These are phyloP conservation scores for Sabuloglossum arenarium DNA, from an alignment of 495 filamentous ascomycete genomes.

Conservation along the genomic window DNA sequence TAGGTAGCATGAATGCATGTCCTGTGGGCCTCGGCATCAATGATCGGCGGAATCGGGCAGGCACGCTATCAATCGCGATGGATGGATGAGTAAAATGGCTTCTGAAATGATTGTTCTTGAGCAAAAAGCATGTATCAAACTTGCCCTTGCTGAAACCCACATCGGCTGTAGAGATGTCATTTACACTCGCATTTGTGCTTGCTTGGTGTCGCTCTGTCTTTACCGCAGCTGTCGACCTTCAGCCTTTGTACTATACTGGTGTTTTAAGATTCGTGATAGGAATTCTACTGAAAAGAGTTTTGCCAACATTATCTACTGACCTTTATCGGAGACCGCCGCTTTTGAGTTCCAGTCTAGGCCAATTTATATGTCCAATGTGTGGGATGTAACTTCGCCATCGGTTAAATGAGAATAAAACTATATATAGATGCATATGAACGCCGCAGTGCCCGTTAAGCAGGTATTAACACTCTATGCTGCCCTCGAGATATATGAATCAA, in stretches of 20 bases:
- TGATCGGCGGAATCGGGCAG: background rate
- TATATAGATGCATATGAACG: background rate
- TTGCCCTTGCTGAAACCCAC: background rate
- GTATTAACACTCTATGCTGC: background rate
- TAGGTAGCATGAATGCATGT: background rate
- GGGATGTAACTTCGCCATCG: background rate
- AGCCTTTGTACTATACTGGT: background rate
- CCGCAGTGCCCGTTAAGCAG: background rate
- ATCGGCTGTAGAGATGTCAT: background rate
- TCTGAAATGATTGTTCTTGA: background rate
- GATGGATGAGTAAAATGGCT: slow-evolving; percentile 10
- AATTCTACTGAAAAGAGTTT: background rate
- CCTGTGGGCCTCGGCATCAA: background rate
- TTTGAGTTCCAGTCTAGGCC: background rate
- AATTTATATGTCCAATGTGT: background rate
- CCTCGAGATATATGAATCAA: background rate
- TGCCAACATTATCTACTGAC: background rate
- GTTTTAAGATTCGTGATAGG: background rate
- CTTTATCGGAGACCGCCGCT: background rate
- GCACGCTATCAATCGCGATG: slow-evolving; percentile 1
- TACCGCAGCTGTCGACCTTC: background rate
- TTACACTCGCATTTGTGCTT: background rate
- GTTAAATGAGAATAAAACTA: background rate
- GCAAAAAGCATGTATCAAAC: background rate
- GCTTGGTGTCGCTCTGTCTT: background rate